Base-by-base conservation (phyloP, 352 stramenopile species). In the Pythium apleroticum region DNA sequence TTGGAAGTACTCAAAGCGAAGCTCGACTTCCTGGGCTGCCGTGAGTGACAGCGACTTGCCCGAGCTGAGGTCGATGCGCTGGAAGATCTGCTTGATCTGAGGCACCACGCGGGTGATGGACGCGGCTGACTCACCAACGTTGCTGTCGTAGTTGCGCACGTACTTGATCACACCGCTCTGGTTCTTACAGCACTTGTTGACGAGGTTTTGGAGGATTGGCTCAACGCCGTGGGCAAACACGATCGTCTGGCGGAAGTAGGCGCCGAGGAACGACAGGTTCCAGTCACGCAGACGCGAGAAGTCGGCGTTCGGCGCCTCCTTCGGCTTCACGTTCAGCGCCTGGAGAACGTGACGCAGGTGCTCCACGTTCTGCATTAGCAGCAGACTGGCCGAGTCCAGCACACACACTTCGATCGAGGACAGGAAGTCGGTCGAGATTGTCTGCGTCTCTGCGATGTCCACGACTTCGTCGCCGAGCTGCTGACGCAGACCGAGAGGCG, bases 291-390 rank as follows among this genome's bases (percentile, higher is more conserved):
- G 69, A 39, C 85, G 81, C 15, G 76, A 74, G 70, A 93, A 93
- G 58, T 93, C 85, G 15, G 85, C 85, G 43, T 88, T 61, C 4
- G 81, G 85, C 0, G 85, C 85, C 61, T 91, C 81, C 49, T 84
- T 86, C 3, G 83, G 83, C 58, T 78, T 80, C 9, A 87, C 56
- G 50, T 93, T 93, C 7, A 80, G 67, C 0, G 83, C 81, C 12
- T 77, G 79, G 35, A 93, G 55, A 7, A 93, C 73, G 19, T 75
- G 71, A 1, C 82, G 85, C 54, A 93, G 46, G 60, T 93, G 85
- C 22, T 93, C 85, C 28, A 93, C 63, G 66, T 93, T 93, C 63
- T 93, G 85, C 85, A 93, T 93, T 0, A 83, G 57, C 63, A 93
- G 77, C 5, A 93, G 66, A 65, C 80, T 93, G 20, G 78, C 83